Evolutionary conservation across 805 yeast species (phyloP).

Genomic region (Dipodascus geniculatus): DNA sequence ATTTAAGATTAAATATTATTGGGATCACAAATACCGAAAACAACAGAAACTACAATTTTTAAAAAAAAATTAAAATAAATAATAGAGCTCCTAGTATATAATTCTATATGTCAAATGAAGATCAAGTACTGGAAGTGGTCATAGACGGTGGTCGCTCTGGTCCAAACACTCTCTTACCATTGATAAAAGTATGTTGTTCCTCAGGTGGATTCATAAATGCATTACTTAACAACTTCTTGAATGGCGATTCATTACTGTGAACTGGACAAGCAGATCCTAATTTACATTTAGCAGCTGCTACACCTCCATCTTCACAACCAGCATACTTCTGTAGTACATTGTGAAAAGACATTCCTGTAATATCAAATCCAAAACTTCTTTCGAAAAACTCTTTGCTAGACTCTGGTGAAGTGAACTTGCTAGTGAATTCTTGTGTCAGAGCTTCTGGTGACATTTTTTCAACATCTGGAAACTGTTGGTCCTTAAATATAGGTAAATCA

Average conservation of each 20-base stretch:
- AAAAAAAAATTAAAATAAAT: no score
- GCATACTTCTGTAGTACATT: slow-evolving; percentile 1
- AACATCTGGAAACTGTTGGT: background rate
- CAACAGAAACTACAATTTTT: no score
- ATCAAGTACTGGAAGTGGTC: background rate
- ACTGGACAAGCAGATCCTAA: slow-evolving; percentile 5
- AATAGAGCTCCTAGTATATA: background rate
- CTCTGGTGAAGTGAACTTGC: background rate
- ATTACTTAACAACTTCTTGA: background rate
- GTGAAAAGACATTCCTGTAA: slow-evolving; percentile 7
- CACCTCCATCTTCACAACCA: background rate
- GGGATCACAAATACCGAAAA: no score
- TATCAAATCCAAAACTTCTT: slow-evolving; percentile 8
- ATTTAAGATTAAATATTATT: background rate
- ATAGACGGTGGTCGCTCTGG: slow-evolving; percentile 7
- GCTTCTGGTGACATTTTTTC: background rate
- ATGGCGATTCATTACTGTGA: slow-evolving; percentile 1
- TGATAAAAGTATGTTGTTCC: background rate
- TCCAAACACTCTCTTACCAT: slow-evolving; percentile 4
- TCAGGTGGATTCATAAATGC: slow-evolving; percentile 2
- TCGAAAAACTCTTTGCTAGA: slow-evolving; percentile 5
- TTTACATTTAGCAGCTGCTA: background rate
- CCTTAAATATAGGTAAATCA: background rate
- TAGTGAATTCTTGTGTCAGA: background rate
- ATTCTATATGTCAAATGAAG: background rate